Conservation (phyloP, 2,329 filamentous ascomycete genomes). For the Ophiostoma sp. region DNA sequence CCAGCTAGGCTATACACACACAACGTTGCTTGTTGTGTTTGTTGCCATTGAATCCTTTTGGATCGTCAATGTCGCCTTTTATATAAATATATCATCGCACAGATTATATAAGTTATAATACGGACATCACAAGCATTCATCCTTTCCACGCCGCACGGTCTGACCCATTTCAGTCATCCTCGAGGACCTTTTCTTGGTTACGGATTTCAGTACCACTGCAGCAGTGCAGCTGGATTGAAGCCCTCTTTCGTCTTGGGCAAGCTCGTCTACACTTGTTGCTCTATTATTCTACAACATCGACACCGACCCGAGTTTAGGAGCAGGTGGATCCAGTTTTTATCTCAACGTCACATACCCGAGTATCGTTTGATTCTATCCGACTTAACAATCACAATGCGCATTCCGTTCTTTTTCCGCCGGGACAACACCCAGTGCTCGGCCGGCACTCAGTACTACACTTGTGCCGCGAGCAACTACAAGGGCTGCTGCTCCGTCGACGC, state of each 20-base stretch:
- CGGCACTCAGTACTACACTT: conserved; percentile 42
- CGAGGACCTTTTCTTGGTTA: background rate
- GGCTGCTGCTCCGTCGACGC: conserved; percentile 51
- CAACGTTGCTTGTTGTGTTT: background rate
- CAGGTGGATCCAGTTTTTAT: background rate
- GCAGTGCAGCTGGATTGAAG: background rate
- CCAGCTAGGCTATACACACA: background rate
- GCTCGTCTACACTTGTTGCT: background rate
- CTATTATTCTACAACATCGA: too few species aligned
- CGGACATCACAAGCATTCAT: background rate
- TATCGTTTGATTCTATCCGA: background rate
- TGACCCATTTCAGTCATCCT: background rate
- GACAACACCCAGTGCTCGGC: conserved; percentile 33
- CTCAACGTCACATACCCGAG: background rate
- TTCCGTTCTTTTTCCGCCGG: background rate
- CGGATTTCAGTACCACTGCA: background rate
- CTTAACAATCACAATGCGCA: conserved; percentile 20
- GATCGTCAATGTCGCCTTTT: background rate
- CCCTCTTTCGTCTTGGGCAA: background rate
- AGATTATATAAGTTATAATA: background rate
- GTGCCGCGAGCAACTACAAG: conserved; percentile 39
- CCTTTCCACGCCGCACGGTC: background rate
- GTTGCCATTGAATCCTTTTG: background rate
- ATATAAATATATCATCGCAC: background rate
- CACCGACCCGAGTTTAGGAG: background rate